Conservation (phyloP, 176 grass and related monocot genomes). For the Aegilops bicornis region DNA sequence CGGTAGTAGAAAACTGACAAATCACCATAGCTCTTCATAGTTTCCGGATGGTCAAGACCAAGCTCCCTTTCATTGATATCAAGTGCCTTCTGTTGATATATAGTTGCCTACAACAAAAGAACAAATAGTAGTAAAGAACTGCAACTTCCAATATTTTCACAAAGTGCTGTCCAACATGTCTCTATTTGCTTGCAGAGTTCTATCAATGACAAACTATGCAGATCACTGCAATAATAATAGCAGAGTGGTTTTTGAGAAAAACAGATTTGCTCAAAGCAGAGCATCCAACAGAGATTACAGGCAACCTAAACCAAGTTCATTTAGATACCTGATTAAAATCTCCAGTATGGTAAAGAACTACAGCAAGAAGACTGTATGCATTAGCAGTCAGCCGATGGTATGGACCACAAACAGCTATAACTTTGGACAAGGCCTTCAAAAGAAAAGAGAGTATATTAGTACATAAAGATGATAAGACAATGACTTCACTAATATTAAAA, state of each 20-base stretch:
- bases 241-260: background rate
- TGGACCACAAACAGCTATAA: conserved; percentile 90
- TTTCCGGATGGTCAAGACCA: conserved; percentile 98
- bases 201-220: conserved; percentile 11
- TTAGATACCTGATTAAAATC: conserved; percentile 90
- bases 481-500: background rate
- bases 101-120: conserved; percentile 65
- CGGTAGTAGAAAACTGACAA: conserved; percentile 99
- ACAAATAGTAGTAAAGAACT: conserved; percentile 32
- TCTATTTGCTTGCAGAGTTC: conserved; percentile 14
- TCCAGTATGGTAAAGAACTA: conserved; percentile 98
- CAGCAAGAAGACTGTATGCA: conserved; percentile 97
- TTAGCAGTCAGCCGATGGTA: conserved; percentile 94
- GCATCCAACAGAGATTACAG: conserved; percentile 21
- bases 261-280: background rate
- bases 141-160: conserved; percentile 4
- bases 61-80: conserved; percentile 99
- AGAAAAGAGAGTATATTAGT: conserved; percentile 30
- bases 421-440: conserved; percentile 89
- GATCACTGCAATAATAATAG: background rate
- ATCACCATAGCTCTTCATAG: conserved; percentile 99
- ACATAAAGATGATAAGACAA: conserved; percentile 4
- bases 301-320: background rate
- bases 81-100: conserved; percentile 98
- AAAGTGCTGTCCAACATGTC: background rate